Evolutionary conservation across 1,284 basidiomycete species (phyloP).

Genomic region (Erythrobasidium hasegawianum): DNA sequence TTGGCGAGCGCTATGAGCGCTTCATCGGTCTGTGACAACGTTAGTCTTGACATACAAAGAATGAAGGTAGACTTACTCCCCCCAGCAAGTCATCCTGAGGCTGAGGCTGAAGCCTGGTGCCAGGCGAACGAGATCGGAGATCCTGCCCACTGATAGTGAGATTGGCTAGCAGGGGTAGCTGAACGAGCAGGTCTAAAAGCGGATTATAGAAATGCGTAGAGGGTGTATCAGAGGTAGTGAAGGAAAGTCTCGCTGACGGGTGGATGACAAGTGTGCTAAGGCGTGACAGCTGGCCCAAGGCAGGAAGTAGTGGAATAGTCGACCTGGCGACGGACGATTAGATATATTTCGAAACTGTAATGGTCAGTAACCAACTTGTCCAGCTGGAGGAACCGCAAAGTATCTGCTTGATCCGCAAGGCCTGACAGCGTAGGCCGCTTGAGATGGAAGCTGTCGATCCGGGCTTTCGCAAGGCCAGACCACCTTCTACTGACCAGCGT

Average conservation of each 20-base stretch:
- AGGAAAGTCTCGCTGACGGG: constrained; percentile 6
- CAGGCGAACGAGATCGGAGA: no score
- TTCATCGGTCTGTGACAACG: not conserved
- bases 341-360: no score
- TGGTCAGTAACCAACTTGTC: not conserved
- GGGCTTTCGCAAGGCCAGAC: not conserved
- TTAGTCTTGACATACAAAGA: not conserved
- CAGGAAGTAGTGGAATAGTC: not conserved
- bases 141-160: constrained; percentile 24
- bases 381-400: constrained; percentile 6
- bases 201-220: constrained; percentile 5
- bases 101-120: no score
- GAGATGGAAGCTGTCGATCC: not conserved
- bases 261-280: constrained; percentile 8
- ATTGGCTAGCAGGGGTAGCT: constrained; percentile 3
- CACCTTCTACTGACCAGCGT: constrained; percentile 2
- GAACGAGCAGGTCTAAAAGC: not conserved
- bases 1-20: constrained; percentile 22
- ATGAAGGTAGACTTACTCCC: no score
- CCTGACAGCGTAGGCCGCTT: constrained; percentile 9
- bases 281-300: not conserved
- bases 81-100: no score
- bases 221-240: no score
- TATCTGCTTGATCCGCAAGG: constrained; percentile 7
- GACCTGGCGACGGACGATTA: no score